phyloP scores from a whole-genome alignment of 139 green algal species.

The Chlamydomonas incerta region DNA sequence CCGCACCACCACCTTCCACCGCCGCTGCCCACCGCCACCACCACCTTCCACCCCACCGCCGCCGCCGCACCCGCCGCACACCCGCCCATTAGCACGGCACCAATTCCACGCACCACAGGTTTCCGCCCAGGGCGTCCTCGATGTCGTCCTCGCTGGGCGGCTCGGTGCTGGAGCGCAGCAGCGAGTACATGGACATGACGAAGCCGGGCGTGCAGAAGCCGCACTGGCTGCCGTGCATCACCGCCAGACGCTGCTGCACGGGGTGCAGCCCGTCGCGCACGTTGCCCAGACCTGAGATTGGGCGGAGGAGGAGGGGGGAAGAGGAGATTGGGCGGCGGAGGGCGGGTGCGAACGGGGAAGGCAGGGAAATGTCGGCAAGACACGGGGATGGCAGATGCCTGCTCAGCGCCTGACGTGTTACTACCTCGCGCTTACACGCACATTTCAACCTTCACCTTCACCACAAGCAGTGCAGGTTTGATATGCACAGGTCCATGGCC shows the following conservation, averaged over 20 bases:
- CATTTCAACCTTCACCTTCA: no score
- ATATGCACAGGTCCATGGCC: no score
- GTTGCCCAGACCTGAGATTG: slow-evolving; percentile 85
- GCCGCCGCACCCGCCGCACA: background rate
- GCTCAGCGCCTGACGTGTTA: no score
- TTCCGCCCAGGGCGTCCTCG: slow-evolving; percentile 93
- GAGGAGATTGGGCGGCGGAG: background rate
- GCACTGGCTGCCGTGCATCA: slow-evolving; percentile 95
- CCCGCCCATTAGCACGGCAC: no score
- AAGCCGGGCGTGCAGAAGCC: slow-evolving; percentile 99
- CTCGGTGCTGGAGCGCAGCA: slow-evolving; percentile 75
- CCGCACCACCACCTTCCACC: background rate
- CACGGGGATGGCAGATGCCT: no score
- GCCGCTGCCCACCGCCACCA: no score
- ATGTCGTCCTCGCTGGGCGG: slow-evolving; percentile 86
- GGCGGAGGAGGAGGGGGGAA: background rate
- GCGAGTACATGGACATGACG: slow-evolving; percentile 97
- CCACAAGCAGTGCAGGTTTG: no score
- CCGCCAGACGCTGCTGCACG: slow-evolving; percentile 88
- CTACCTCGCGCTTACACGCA: no score
- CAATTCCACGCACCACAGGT: slow-evolving; percentile 92
- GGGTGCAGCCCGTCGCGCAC: slow-evolving; percentile 88
- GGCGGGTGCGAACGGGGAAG: no score
- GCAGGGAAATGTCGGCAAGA: no score
- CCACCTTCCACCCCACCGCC: background rate